Percentiles rank a stretch among this genome's conserved stretches.
Conservation (phyloP, 1,284 basidiomycete genomes). For the Irpex rosettiformis region DNA sequence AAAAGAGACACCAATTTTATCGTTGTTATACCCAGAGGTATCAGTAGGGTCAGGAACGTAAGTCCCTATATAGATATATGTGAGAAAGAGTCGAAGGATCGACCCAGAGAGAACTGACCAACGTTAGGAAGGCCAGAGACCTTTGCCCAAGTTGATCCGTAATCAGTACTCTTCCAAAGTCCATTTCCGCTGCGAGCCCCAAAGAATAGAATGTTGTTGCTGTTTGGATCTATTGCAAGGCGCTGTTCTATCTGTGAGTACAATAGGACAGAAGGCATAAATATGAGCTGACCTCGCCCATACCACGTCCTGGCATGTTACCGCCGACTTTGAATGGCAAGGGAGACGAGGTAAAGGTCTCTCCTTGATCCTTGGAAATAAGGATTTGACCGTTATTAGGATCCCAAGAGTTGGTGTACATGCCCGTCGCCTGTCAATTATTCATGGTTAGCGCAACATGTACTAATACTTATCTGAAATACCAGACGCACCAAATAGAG, state of each 20-base stretch:
- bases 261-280: background rate
- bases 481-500: constrained; percentile 43
- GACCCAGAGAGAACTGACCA: constrained; percentile 32
- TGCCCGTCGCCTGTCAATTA: constrained; percentile 48
- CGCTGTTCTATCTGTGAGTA: constrained; percentile 34
- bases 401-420: constrained; percentile 68
- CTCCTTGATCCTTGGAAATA: constrained; percentile 56
- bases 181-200: constrained; percentile 62
- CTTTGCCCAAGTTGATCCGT: constrained; percentile 51
- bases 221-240: constrained; percentile 60
- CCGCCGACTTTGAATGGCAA: constrained; percentile 65
- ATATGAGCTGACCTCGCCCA: constrained; percentile 30
- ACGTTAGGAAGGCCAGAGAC: constrained; percentile 52
- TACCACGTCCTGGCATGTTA: constrained; percentile 67
- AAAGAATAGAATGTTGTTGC: constrained; percentile 57
- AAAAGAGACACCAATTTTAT: constrained; percentile 56
- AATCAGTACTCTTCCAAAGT: constrained; percentile 62
- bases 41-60: constrained; percentile 55
- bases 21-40: constrained; percentile 51
- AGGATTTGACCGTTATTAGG: constrained; percentile 64
- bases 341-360: constrained; percentile 45
- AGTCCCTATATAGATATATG: constrained; percentile 37
- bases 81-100: background rate
- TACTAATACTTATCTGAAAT: background rate
- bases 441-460: background rate